Conservation (phyloP, 2,329 filamentous ascomycete genomes). For the Cladosporium sphaerospermum region DNA sequence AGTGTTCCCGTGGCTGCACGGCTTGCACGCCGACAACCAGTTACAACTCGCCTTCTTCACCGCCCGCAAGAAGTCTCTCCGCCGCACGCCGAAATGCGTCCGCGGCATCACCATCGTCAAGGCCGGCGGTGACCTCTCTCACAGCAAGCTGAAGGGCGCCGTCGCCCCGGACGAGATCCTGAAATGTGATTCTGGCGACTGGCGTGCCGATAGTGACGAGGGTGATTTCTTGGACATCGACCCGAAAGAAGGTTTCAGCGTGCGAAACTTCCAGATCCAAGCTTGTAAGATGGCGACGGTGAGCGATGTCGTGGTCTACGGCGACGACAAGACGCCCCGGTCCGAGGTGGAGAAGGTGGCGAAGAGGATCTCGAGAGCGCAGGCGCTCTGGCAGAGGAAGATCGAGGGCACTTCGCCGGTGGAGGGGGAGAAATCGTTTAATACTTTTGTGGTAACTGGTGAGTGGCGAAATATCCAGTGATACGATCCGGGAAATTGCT, state of each 20-base stretch:
- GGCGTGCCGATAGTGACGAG: conserved; percentile 22
- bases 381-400: conserved; percentile 65
- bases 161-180: conserved; percentile 77
- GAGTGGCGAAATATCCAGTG: conserved; percentile 22
- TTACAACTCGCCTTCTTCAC: conserved; percentile 87
- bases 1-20: conserved; percentile 96
- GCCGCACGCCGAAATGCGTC: conserved; percentile 68
- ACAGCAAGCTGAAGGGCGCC: conserved; percentile 76
- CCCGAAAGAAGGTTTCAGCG: conserved; percentile 84
- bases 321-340: conserved; percentile 58
- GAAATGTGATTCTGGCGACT: conserved; percentile 32
- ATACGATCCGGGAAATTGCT: conserved; percentile 8
- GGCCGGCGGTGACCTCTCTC: conserved; percentile 70
- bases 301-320: conserved; percentile 90
- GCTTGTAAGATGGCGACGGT: conserved; percentile 78
- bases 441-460: conserved; percentile 73
- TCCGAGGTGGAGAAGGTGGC: conserved; percentile 61
- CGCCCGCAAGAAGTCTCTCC: conserved; percentile 63
- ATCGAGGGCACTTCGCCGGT: conserved; percentile 44
- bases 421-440: conserved; percentile 53
- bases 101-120: conserved; percentile 83
- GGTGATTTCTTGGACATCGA: conserved; percentile 73
- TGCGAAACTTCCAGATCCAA: conserved; percentile 96
- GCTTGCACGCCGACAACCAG: conserved; percentile 80
- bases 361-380: conserved; percentile 63